These are phyloP conservation scores for Spizellomyces sp. DNA, from an alignment of 192 early-diverging fungal species.

Conservation along the genomic window DNA sequence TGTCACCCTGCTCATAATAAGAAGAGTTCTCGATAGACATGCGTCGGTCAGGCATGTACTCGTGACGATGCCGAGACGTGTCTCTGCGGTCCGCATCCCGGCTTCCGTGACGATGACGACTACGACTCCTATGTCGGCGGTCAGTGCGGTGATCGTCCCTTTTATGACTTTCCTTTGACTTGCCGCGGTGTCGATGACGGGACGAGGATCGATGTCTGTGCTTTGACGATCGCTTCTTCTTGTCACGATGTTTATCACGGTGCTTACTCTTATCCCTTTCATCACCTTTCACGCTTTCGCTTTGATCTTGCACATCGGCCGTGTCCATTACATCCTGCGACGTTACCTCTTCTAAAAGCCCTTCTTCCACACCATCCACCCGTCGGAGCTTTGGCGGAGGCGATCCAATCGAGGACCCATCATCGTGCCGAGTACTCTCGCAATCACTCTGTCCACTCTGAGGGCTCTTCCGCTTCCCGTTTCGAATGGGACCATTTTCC, in stretches of 20 bases:
- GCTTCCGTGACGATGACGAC: not conserved
- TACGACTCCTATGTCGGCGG: not conserved
- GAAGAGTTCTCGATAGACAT: conserved; percentile 5
- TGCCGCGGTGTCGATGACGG: not conserved
- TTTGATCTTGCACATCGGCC: not conserved
- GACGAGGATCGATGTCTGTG: conserved; percentile 24
- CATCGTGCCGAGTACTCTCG: not conserved
- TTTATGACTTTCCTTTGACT: not conserved
- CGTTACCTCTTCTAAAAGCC: not conserved
- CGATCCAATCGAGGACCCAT: not conserved
- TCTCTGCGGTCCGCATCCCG: not conserved
- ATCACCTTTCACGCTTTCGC: not conserved
- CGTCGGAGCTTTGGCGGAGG: conserved; percentile 14
- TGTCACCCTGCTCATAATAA: not conserved
- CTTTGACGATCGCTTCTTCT: conserved; percentile 16
- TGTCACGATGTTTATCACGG: not conserved
- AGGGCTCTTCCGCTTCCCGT: conserved; percentile 5
- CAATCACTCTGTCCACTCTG: not conserved
- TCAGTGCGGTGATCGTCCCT: conserved; percentile 2
- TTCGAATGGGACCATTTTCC: not conserved
- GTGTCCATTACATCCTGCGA: not conserved
- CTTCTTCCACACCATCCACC: not conserved
- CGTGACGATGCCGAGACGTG: not conserved
- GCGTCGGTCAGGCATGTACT: not conserved
- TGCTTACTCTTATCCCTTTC: not conserved